Percentiles rank a stretch among this genome's conserved stretches.
Conservation (phyloP, 352 stramenopile genomes). For the Stramenopiles sp. region DNA sequence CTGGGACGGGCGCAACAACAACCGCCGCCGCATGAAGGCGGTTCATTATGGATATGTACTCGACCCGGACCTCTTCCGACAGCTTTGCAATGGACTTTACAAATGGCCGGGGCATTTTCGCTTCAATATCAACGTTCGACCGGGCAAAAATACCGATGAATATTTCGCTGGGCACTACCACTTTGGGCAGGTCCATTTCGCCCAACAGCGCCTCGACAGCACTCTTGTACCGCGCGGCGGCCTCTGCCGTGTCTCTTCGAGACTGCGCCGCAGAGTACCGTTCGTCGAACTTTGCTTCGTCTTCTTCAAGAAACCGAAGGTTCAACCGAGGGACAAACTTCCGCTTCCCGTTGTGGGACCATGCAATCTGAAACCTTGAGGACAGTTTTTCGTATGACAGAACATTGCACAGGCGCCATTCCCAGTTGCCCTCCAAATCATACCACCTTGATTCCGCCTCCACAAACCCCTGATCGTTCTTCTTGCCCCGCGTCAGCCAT, state of each 20-base stretch:
- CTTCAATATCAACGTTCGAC: too few relatives aligned
- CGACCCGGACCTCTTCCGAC: background rate
- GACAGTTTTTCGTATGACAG: background rate
- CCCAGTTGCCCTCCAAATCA: background rate
- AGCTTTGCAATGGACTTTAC: background rate
- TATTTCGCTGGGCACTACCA: conserved; percentile 1
- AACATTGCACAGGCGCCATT: background rate
- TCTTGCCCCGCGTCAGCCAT: background rate
- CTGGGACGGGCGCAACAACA: background rate
- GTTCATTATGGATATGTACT: background rate
- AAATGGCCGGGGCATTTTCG: background rate
- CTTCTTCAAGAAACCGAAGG: background rate
- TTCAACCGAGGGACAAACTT: background rate
- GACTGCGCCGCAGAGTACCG: background rate
- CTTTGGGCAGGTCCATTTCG: background rate
- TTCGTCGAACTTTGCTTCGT: background rate
- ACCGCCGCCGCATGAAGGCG: background rate
- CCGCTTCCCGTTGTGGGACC: background rate
- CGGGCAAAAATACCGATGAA: background rate
- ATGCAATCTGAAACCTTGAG: background rate
- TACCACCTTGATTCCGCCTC: background rate
- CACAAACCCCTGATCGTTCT: background rate
- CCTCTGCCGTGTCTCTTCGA: background rate
- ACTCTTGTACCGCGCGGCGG: background rate
- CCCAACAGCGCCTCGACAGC: background rate